Evolutionary conservation across 495 filamentous ascomycete genomes (phyloP).

Genomic region (Tuber indicum): DNA sequence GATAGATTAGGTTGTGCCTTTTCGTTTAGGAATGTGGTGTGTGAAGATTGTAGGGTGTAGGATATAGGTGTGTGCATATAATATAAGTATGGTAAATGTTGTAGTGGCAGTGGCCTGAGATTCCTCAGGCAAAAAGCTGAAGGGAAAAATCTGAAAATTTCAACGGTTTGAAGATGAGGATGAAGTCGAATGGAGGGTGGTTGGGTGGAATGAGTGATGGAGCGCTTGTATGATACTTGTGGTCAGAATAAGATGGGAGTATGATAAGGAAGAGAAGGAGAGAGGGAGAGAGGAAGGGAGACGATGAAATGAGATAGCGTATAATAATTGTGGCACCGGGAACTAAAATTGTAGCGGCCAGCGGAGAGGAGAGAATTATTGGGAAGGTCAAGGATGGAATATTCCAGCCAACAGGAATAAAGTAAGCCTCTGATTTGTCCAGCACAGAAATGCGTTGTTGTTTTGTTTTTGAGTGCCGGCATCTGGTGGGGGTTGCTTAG

Average conservation of each 20-base stretch:
- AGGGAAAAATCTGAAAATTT: neutral
- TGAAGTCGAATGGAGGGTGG: slow-evolving; percentile 9
- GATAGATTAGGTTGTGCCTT: neutral
- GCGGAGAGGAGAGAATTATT: neutral
- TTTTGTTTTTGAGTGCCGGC: slow-evolving; percentile 18
- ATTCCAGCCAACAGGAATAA: slow-evolving; percentile 1
- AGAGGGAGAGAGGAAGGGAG: slow-evolving; percentile 2
- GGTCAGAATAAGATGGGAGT: slow-evolving; percentile 13
- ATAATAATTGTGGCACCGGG: neutral
- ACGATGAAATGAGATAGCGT: neutral
- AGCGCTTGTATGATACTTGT: slow-evolving; percentile 1
- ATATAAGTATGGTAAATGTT: neutral
- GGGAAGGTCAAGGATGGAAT: slow-evolving; percentile 1
- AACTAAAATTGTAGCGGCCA: neutral
- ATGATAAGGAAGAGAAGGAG: neutral
- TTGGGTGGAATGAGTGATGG: slow-evolving; percentile 10
- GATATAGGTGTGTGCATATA: neutral
- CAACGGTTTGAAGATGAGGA: neutral
- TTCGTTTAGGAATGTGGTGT: neutral
- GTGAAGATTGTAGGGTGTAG: slow-evolving; percentile 1
- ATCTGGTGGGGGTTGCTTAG: neutral
- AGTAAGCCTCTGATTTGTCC: slow-evolving; percentile 31
- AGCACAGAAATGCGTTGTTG: slow-evolving; percentile 29
- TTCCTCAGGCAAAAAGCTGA: neutral
- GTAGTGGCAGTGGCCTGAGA: neutral